Percentiles rank a stretch among this genome's conserved stretches.
These are phyloP conservation scores for Fusarium floridanum DNA, from an alignment of 2,329 filamentous ascomycete species.

Conservation along the genomic window DNA sequence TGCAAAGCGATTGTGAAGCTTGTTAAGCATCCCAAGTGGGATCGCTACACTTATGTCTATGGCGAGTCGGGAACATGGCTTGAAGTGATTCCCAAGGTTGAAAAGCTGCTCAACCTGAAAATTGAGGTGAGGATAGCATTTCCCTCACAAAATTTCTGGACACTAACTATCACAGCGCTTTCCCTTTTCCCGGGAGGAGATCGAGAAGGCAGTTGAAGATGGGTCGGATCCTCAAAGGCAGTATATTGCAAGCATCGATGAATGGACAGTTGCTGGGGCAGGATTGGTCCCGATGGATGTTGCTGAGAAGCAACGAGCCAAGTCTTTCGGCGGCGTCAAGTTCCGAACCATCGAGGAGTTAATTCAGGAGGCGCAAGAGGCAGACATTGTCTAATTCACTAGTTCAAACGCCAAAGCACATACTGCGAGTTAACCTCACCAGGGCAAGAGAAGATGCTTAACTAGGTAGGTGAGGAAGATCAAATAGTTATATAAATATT, in stretches of 20 bases:
- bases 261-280: neutral
- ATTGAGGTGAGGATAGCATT: neutral
- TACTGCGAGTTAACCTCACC: too few species aligned
- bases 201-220: neutral
- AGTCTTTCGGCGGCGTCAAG: neutral
- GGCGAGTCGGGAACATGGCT: neutral
- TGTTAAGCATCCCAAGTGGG: neutral
- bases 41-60: neutral
- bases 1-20: neutral
- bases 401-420: too few species aligned
- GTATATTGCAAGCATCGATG: neutral
- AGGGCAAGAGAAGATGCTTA: too few species aligned
- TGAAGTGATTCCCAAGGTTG: neutral
- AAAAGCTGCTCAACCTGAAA: neutral
- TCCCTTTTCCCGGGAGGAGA: neutral
- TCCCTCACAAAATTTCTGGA: accelerated
- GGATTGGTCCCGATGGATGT: neutral
- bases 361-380: neutral
- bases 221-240: neutral
- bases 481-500: too few species aligned
- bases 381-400: neutral
- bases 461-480: too few species aligned
- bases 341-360: neutral
- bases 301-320: neutral
- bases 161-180: neutral